phyloP scores from a whole-genome alignment of 202 grass and related monocot species.

The Tripidium arundinaceum region DNA sequence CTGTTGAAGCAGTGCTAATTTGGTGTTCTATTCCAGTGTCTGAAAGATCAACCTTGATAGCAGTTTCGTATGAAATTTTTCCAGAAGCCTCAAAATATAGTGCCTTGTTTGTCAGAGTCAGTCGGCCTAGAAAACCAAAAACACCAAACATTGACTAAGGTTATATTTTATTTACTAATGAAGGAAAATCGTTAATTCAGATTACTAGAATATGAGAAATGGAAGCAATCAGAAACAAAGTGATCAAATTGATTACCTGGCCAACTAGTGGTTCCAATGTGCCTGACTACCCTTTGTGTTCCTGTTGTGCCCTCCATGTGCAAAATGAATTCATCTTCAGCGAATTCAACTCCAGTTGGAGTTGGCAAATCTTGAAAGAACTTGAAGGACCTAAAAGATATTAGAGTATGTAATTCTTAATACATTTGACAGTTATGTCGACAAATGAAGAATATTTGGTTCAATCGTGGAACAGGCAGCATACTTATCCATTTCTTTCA shows the following conservation, averaged over 20 bases:
- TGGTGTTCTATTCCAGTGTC: constrained; percentile 50
- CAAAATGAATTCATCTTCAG: constrained; percentile 79
- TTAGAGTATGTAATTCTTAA: neutral
- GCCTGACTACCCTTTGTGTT: constrained; percentile 78
- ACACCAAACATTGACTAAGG: neutral
- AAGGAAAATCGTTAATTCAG: neutral
- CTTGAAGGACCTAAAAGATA: constrained; percentile 48
- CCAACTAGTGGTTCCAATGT: constrained; percentile 64
- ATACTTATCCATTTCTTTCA: constrained; percentile 95
- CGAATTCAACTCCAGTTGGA: constrained; percentile 64
- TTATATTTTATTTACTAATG: neutral
- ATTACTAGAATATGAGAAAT: neutral
- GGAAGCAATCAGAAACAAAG: neutral
- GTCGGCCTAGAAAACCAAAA: constrained; percentile 51
- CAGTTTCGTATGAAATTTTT: constrained; percentile 60
- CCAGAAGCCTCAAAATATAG: constrained; percentile 83
- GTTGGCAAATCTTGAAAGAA: constrained; percentile 53
- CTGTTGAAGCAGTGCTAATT: constrained; percentile 69
- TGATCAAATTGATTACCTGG: constrained; percentile 51
- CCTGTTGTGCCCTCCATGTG: constrained; percentile 68
- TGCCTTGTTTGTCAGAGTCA: constrained; percentile 78
- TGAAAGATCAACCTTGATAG: constrained; percentile 69
- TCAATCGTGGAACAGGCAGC: neutral
- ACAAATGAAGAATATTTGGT: neutral
- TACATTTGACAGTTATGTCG: neutral